Evolutionary conservation across 1,284 basidiomycete species (phyloP), one percentile per base, ranked within the genome.

Genomic region (Meira nashicola): DNA sequence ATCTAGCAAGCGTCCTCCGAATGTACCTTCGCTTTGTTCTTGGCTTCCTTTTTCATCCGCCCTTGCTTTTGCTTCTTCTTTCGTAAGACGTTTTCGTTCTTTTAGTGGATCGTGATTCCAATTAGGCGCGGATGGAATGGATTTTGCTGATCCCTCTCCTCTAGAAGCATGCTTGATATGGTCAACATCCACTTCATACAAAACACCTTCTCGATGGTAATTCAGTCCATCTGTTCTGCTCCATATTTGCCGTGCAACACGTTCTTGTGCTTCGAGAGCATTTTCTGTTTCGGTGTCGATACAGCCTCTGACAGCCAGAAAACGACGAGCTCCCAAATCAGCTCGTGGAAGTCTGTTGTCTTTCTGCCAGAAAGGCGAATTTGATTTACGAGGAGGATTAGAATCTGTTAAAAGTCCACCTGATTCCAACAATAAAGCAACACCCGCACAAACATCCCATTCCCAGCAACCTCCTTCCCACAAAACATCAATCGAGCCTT

Each of bases 401-500:
- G 74, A 66, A 17, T 61, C 59, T 10, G 71, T 70, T 44, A 72
- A 65, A n/a, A 67, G 59, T 4, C 74, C 74, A 11, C 74, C 74
- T 1, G 74, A 58, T 58, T 76, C 74, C 38, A 48, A 43, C 28
- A 76, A 60, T 39, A 76, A 62, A 57, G 68, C 62, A 7, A 64
- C 63, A 10, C 73, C 74, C 17, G 73, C 74, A 51, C 74, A 73
- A 15, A 73, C 67, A 55, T 73, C 70, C 74, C 71, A 76, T 58
- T 76, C 71, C 74, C 74, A 76, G 52, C 70, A 76, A 19, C 74
- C 74, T 2, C 65, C 69, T 48, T 71, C 65, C 73, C 73, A 75
- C 21, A 72, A 70, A 15, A 76, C 60, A 52, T 76, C 74, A 2
- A 66, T 55, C 1, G 66, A 65, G 6, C 71, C 73, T n/a, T 70